A percentile compares a stretch with the other conserved stretches of the same genome.
These are phyloP conservation scores for Naganishia vaughanmartiniae DNA, from an alignment of 768 basidiomycete genomes.

Conservation along the genomic window DNA sequence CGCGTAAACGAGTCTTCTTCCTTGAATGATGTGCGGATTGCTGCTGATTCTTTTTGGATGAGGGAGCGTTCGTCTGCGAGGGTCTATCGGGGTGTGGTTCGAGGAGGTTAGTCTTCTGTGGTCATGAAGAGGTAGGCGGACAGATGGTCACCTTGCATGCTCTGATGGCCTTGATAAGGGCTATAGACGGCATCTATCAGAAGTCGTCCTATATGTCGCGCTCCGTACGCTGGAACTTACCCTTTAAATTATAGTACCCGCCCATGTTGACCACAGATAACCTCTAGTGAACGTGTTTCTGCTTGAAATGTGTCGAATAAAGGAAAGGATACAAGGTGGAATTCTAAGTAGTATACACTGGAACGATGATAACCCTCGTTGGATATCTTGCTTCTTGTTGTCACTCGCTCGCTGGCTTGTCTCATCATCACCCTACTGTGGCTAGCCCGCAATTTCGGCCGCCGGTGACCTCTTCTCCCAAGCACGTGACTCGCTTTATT, in stretches of 20 bases:
- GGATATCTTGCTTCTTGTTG: too few species aligned
- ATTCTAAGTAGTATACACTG: too few species aligned
- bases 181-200: conserved; percentile 53
- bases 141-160: conserved; percentile 74
- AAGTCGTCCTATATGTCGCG: neutral
- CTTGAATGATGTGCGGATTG: conserved; percentile 91
- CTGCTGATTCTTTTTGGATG: conserved; percentile 90
- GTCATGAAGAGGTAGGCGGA: conserved; percentile 13
- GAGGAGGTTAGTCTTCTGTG: neutral
- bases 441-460: too few species aligned
- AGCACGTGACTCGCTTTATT: too few species aligned
- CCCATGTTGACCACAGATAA: conserved; percentile 13
- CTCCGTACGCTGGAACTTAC: conserved; percentile 34
- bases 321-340: too few species aligned
- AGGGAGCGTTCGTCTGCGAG: conserved; percentile 90
- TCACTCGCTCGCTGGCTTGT: too few species aligned
- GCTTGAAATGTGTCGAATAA: too few species aligned
- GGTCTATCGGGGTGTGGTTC: conserved; percentile 58
- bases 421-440: too few species aligned
- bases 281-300: neutral
- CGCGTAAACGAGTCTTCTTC: conserved; percentile 94
- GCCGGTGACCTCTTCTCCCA: too few species aligned
- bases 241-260: conserved; percentile 54
- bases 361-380: too few species aligned
- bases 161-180: conserved; percentile 96